Evolutionary conservation across 768 basidiomycete genomes (phyloP).

Genomic region (Clavaria fumosa): DNA sequence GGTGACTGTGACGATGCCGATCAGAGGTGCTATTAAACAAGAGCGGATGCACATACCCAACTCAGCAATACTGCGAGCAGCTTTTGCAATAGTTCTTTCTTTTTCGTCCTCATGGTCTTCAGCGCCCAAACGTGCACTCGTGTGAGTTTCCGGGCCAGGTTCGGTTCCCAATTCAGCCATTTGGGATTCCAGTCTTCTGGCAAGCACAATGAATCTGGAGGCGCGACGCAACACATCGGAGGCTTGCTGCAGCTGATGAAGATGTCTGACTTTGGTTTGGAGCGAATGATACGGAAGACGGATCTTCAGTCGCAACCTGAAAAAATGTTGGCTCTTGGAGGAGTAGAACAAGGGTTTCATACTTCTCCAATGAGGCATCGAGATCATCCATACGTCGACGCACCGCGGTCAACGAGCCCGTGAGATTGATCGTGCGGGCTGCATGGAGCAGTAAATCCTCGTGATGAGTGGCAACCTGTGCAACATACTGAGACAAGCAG

Average conservation of each 20-base stretch:
- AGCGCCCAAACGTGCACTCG: slow-evolving; percentile 16
- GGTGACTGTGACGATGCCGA: slow-evolving; percentile 23
- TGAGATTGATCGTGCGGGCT: slow-evolving; percentile 55
- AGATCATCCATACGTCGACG: slow-evolving; percentile 58
- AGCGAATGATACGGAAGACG: slow-evolving; percentile 70
- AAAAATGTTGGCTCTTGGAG: no score
- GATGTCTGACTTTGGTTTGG: slow-evolving; percentile 48
- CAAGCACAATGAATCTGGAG: slow-evolving; percentile 71
- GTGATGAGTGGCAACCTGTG: slow-evolving; percentile 69
- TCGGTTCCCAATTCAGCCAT: slow-evolving; percentile 48
- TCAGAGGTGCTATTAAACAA: not conserved
- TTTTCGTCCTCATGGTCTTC: slow-evolving; percentile 77
- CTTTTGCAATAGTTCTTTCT: slow-evolving; percentile 81
- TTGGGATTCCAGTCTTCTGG: slow-evolving; percentile 69
- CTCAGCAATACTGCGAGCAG: slow-evolving; percentile 89
- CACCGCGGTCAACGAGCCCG: slow-evolving; percentile 53
- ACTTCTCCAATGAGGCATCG: slow-evolving; percentile 68
- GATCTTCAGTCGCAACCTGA: slow-evolving; percentile 73
- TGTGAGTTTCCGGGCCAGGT: slow-evolving; percentile 4
- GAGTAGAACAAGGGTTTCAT: slow-evolving; percentile 11
- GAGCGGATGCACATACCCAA: slow-evolving; percentile 44
- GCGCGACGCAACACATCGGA: slow-evolving; percentile 74
- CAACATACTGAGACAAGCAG: slow-evolving; percentile 17
- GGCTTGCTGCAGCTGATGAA: slow-evolving; percentile 69
- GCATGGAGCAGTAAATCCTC: slow-evolving; percentile 71